Evolutionary conservation across 345 rosid species (phyloP), one percentile per base, ranked within the genome.

Genomic region (Pistacia vera): DNA sequence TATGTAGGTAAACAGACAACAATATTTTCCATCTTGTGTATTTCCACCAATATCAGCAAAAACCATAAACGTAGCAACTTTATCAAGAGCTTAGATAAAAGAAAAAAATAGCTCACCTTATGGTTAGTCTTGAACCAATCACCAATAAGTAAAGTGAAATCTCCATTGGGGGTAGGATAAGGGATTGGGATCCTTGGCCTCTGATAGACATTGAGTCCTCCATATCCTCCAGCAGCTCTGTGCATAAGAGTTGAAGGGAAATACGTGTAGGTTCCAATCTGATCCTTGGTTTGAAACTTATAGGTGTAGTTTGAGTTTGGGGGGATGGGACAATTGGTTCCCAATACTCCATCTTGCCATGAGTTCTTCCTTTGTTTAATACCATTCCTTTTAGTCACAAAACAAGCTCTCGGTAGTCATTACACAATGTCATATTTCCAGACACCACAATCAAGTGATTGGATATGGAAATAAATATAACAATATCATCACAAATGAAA

Each of bases 341-440:
- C 98, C 59, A 85, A 38, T 0, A 92, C 96, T 16, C 97, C 98
- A 68, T 94, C 98, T 79, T 92, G 93, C 90, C 91, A 94, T 38
- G 98, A 94, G 80, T 90, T 92, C 82, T 87, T 94, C 89, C 98
- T 88, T 72, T 92, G 96, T 63, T 94, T 93, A 12, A 92, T 81
- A 51, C 98, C 98, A 77, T 94, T 94, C 97, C 98, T 92, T 51
- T 57, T 67, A 35, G 18, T 33, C 17, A 54, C 20, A 8, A 36
- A 72, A 20, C 49, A 30, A 64, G 68, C 33, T 49, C 65, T 44
- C 33, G 0, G 2, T 30, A 30, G 33, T 30, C 36, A 33, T 73
- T 63, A 52, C 59, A 49, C 46, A 67, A 72, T 25, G 59, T 7
- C 68, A 66, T 66, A 63, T 48, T 65, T 78, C 62, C 62, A 58